Base-by-base conservation (phyloP, 345 rosid species). In the Dimocarpus longan region DNA sequence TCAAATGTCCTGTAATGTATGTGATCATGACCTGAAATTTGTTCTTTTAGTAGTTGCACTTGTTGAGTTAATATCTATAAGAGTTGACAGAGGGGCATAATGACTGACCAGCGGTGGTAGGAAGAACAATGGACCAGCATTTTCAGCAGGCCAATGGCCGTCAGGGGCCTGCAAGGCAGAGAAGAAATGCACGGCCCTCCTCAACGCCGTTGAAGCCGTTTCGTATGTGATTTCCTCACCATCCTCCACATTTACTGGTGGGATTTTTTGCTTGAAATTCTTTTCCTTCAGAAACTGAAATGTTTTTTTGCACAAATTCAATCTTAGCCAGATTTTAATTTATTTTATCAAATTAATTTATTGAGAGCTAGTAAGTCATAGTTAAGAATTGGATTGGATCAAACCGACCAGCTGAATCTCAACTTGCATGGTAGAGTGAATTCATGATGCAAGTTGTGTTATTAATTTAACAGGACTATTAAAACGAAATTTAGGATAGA, bases 111-210 rank as follows among this genome's bases (percentile, higher is more conserved):
- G 63, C 73, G 85, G 85, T 52, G 82, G 85, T 40, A 85, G 81
- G 81, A 79, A 85, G 74, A 79, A 85, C 62, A 82, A 63, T n/a
- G 85, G 85, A 8, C 87, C 87, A 15, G 87, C 83, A 42, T 79
- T 82, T 78, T 85, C 87, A 6, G 87, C 87, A 9, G 87, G 85
- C 87, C 87, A 85, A 48, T 85, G 87, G 6, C 87, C 87, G 6
- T 85, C 85, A 4, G 66, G 69, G n/a, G 87, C 79, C 44, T 84
- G 87, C 81, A 84, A 78, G 65, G 87, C 87, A 1, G 85, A 81
- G 77, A 79, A 84, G 81, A 81, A 84, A 56, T 46, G 74, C 22
- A 74, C 87, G 10, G 83, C 85, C 72, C 85, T 82, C 68, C 32
- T 73, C 74, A 84, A 63, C 0, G 87, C 39, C 6, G 81, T 15